These are phyloP conservation scores for Vitrella brassicaformis DNA, from an alignment of 73 alveolate genomes.

Conservation along the genomic window DNA sequence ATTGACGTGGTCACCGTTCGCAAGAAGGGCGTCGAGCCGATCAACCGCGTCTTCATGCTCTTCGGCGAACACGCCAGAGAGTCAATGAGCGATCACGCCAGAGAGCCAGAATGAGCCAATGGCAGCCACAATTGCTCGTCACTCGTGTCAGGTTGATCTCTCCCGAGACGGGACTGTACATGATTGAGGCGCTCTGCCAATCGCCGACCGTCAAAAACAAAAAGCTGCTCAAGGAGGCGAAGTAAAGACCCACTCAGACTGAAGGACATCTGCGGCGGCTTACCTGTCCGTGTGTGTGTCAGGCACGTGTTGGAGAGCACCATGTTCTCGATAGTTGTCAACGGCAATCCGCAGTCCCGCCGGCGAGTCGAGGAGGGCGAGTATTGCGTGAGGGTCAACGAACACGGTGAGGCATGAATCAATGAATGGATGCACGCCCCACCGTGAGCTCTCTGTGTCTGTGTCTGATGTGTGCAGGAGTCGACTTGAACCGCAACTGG, in stretches of 20 bases:
- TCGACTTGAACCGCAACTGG: conserved; percentile 33
- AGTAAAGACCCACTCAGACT: background rate
- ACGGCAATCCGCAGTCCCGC: conserved; percentile 29
- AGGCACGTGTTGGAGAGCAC: conserved; percentile 1
- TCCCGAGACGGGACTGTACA: background rate
- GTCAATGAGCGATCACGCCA: too few relatives aligned
- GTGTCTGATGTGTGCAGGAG: conserved; percentile 7
- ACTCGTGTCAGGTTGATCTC: background rate
- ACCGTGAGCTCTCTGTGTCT: too few relatives aligned
- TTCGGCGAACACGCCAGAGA: background rate
- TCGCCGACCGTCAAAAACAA: background rate
- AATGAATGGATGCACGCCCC: background rate
- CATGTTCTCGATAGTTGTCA: conserved; percentile 14
- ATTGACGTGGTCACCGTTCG: background rate
- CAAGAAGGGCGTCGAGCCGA: background rate
- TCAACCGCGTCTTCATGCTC: background rate
- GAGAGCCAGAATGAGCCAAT: too few relatives aligned
- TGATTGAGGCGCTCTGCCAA: background rate
- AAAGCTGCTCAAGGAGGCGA: background rate
- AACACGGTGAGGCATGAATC: background rate
- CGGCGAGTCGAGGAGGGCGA: conserved; percentile 20
- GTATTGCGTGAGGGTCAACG: conserved; percentile 20
- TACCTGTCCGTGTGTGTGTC: background rate
- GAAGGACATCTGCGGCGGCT: background rate
- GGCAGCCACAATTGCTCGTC: too few relatives aligned